phyloP scores from a whole-genome alignment of 108 stramenopile genomes.

The Cyclotella sp. region DNA sequence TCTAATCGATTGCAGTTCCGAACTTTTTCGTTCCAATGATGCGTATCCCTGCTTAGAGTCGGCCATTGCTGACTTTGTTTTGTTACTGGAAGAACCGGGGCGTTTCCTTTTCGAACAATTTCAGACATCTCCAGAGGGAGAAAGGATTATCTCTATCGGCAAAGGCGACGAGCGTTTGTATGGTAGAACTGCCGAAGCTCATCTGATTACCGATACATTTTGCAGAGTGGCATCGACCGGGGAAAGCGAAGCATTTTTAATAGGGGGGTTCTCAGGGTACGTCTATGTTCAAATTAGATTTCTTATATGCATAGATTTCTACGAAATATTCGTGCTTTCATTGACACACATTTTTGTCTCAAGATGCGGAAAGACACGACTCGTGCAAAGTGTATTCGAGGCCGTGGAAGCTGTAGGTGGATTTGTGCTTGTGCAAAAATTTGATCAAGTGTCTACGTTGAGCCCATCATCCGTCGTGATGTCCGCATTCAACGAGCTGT shows the following conservation, averaged over 20 bases:
- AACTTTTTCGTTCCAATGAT: background rate
- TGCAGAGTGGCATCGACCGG: background rate
- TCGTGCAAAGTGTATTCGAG: constrained; percentile 11
- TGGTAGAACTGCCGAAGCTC: background rate
- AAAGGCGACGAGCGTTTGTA: background rate
- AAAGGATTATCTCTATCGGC: background rate
- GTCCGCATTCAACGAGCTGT: constrained; percentile 41
- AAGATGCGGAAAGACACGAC: constrained; percentile 15
- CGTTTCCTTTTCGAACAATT: background rate
- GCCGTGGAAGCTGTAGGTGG: constrained; percentile 1
- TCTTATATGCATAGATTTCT: no score
- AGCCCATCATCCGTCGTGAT: constrained; percentile 24
- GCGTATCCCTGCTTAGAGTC: background rate
- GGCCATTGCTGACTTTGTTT: background rate
- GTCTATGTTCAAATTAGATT: no score
- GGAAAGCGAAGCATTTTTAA: constrained; percentile 1
- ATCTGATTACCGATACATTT: background rate
- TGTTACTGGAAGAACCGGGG: background rate
- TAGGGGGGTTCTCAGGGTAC: background rate
- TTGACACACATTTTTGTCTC: no score
- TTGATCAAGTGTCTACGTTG: background rate
- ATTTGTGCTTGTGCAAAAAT: constrained; percentile 1
- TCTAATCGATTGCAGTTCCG: background rate
- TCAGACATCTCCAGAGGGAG: background rate
- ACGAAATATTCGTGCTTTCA: no score